Evolutionary conservation across 2,329 filamentous ascomycete genomes (phyloP), one percentile per base, ranked within the genome.

Genomic region (Cladophialophora psammophila): DNA sequence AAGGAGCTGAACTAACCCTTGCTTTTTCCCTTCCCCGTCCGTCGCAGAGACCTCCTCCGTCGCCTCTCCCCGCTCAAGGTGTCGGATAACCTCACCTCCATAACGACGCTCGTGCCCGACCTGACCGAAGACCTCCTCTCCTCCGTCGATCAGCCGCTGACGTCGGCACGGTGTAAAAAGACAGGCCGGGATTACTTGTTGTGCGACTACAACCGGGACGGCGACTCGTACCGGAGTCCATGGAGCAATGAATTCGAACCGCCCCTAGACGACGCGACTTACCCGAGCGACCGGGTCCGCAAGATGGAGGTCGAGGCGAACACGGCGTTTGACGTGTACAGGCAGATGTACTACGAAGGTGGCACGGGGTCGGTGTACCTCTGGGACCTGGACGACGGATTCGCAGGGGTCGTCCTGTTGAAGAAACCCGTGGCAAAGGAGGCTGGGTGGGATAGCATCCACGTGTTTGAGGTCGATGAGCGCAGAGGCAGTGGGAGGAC

Each of bases 241-340:
- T 99, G 95, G 95, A 95, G 91, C 82, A 98, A 98, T 82, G 91
- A 97, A 81, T 99, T 99, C 80, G 93, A 98, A 78, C 95, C 94
- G 18, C 91, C 93, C 13, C 86, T 97, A 67, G 90, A 91, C 57
- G 94, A 96, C 77, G 92, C 93, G 1, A 92, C 93, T 1, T 88
- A 96, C 12, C 94, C 94, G 0, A 94, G 91, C 75, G 95, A 98
- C 80, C 85, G 93, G 64, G 92, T 98, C 74, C 86, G 95, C 74
- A 92, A 92, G 83, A 94, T 98, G 88, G 95, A 99, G 84, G 81
- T 98, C 77, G 90, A 89, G 76, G 93, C 95, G 62, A 98, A 98
- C 78, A 93, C 96, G 80, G 94, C 93, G 5, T 97, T 99, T 81
- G 95, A 99, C 80, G 89, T 98, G 63, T 99, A 99, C 81, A 85